Base-by-base conservation (phyloP, 306 rosid species). In the Lathyrus tuberosus region DNA sequence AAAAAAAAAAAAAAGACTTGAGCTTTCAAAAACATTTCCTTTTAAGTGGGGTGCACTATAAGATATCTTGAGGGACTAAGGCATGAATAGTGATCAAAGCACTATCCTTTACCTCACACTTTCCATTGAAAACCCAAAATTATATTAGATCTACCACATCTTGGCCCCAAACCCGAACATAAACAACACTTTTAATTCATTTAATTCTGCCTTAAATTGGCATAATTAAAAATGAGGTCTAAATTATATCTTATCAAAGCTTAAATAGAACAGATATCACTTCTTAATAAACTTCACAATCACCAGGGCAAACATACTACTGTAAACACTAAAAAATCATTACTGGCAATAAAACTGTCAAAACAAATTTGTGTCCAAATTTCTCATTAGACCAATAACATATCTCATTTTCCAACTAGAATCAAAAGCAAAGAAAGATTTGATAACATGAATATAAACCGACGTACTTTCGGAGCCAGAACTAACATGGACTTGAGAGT, bases 401-500 rank as follows among this genome's bases (percentile, higher is more conserved):
- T 56, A 33, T 79, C 56, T 28, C 44, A 14, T 35, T 41, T 44
- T 24, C 43, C 37, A 48, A 24, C 15, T 37, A 73, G 53, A 74
- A 57, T 22, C 17, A 26, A 56, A 54, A 43, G 52, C 47, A 40
- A 51, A 66, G 18, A 2, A n/a, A 65, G 47, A 46, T 7, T 51
- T 60, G 44, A 70, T 37, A 67, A 59, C 58, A 69, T 70, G 26
- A 67, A 52, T 14, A 9, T 22, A 33, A 40, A 70, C 65, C 54
- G 57, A 69, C 80, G 60, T 60, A 89, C 97, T 95, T 91, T 95
- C 7, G 97, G 95, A 82, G 97, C 95, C 69, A 95, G 86, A 77
- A 83, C 76, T 74, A 95, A 94, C 95, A 95, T 95, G 62, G 99
- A 91, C 74, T 95, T 95, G 51, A 95, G 92, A 49, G 99, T 95